These are phyloP conservation scores for Arachnomyces sp. DNA, from an alignment of 2,329 filamentous ascomycete species.

Conservation along the genomic window DNA sequence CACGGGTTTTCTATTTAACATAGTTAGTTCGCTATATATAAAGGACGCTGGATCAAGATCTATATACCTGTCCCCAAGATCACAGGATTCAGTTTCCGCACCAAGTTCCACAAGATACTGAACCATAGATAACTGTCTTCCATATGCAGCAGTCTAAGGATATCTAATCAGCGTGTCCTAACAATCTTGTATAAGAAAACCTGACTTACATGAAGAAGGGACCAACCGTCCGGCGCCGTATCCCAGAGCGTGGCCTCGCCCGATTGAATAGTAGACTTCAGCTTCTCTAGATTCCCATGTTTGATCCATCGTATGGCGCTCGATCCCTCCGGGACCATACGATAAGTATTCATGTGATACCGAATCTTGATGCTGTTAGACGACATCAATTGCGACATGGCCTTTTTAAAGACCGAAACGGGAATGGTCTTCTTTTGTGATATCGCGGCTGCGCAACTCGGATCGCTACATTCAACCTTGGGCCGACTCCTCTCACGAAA, in stretches of 20 bases:
- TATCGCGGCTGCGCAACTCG: conserved; percentile 5
- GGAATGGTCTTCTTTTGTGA: conserved; percentile 2
- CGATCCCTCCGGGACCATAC: conserved; percentile 14
- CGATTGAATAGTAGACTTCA: conserved; percentile 8
- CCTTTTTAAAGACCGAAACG: conserved; percentile 8
- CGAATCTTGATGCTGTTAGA: conserved; percentile 8
- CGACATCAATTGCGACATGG: conserved; percentile 9
- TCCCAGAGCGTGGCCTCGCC: conserved; percentile 13
- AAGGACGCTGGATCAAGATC: no score
- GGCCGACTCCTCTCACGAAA: background rate
- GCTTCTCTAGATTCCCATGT: conserved; percentile 13
- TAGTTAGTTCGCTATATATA: no score
- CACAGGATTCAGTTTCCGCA: conserved; percentile 10
- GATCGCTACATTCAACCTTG: conserved; percentile 8
- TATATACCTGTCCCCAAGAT: conserved; percentile 11
- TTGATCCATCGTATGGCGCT: conserved; percentile 12
- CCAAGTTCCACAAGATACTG: conserved; percentile 11
- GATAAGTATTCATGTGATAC: conserved; percentile 11
- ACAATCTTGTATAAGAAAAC: no score
- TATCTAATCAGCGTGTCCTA: background rate
- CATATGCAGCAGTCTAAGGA: conserved; percentile 11
- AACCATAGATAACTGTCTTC: conserved; percentile 11
- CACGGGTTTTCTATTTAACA: conserved; percentile 8
- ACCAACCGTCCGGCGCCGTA: conserved; percentile 15
- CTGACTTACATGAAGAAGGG: conserved; percentile 11